Evolutionary conservation across 352 stramenopile genomes (phyloP).

Genomic region (Thalassiosira exigua): DNA sequence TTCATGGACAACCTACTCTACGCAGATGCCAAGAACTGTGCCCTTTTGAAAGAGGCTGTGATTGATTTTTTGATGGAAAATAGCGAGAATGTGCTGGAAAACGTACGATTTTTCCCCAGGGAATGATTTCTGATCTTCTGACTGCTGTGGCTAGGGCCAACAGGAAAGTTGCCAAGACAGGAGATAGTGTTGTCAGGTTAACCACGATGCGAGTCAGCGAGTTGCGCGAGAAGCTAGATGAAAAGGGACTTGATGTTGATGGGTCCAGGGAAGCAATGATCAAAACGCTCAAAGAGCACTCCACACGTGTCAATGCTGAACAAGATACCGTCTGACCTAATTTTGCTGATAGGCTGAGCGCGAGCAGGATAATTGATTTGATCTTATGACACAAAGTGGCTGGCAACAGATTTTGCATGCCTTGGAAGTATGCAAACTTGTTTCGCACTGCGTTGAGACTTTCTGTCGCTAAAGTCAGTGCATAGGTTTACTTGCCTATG

Average conservation of each 20-base stretch:
- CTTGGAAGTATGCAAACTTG: too few relatives aligned
- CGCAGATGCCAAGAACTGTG: conserved; percentile 18
- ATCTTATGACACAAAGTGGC: too few relatives aligned
- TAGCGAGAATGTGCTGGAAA: not conserved
- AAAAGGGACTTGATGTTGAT: conserved; percentile 22
- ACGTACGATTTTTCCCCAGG: not conserved
- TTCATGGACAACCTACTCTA: conserved; percentile 12
- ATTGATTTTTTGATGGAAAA: conserved; percentile 18
- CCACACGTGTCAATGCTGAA: too few relatives aligned
- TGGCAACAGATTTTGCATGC: too few relatives aligned
- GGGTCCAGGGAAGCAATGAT: conserved; percentile 20
- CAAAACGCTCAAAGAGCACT: not conserved
- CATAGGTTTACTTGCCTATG: too few relatives aligned
- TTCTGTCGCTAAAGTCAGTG: too few relatives aligned
- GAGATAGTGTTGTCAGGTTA: not conserved
- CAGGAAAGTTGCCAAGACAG: not conserved
- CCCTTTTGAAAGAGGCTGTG: not conserved
- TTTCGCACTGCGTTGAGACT: too few relatives aligned
- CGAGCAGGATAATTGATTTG: conserved; percentile 88
- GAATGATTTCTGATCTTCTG: not conserved
- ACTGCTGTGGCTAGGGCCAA: not conserved
- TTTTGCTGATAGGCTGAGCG: too few relatives aligned
- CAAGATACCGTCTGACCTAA: too few relatives aligned
- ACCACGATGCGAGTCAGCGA: conserved; percentile 9
- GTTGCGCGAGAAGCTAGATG: not conserved